These are phyloP conservation scores for Yamadazyma sp. DNA, from an alignment of 1,139 yeast species.

Conservation along the genomic window DNA sequence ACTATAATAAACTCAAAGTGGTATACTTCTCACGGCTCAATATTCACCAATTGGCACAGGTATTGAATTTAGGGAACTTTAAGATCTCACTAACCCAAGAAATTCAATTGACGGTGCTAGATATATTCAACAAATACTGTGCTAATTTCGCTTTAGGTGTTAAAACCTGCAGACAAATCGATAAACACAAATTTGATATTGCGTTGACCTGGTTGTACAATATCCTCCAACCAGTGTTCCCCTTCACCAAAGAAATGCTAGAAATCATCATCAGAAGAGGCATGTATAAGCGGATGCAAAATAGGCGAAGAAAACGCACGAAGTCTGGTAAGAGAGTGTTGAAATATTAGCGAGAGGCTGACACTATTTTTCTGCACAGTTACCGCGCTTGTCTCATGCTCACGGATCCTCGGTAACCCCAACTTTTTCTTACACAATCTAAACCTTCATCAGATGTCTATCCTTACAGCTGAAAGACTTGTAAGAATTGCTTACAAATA, in stretches of 20 bases:
- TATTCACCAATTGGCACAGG: slow-evolving; percentile 14
- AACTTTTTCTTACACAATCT: not conserved
- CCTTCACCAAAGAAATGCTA: slow-evolving; percentile 44
- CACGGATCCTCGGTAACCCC: slow-evolving; percentile 4
- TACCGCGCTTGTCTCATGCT: slow-evolving; percentile 1
- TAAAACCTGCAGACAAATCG: slow-evolving; percentile 76
- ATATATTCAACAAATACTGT: slow-evolving; percentile 44
- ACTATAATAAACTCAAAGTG: slow-evolving; percentile 15
- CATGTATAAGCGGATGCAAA: slow-evolving; percentile 78
- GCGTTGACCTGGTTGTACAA: slow-evolving; percentile 50
- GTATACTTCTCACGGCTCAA: slow-evolving; percentile 6
- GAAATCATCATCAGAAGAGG: slow-evolving; percentile 78
- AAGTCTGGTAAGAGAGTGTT: not conserved
- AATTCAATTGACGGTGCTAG: slow-evolving; percentile 57
- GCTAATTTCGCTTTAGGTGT: slow-evolving; percentile 63
- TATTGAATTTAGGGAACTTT: slow-evolving; percentile 20
- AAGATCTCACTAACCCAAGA: slow-evolving; percentile 27
- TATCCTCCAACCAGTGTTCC: slow-evolving; percentile 47
- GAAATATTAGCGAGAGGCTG: not conserved
- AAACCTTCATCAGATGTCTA: slow-evolving; percentile 4
- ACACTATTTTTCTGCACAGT: too few species aligned
- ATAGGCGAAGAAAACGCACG: slow-evolving; percentile 49
- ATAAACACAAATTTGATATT: slow-evolving; percentile 38
- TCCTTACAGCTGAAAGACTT: slow-evolving; percentile 60
- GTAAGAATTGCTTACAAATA: slow-evolving; percentile 56